Evolutionary conservation across 306 rosid species (phyloP).

Genomic region (Lablab purpureus): DNA sequence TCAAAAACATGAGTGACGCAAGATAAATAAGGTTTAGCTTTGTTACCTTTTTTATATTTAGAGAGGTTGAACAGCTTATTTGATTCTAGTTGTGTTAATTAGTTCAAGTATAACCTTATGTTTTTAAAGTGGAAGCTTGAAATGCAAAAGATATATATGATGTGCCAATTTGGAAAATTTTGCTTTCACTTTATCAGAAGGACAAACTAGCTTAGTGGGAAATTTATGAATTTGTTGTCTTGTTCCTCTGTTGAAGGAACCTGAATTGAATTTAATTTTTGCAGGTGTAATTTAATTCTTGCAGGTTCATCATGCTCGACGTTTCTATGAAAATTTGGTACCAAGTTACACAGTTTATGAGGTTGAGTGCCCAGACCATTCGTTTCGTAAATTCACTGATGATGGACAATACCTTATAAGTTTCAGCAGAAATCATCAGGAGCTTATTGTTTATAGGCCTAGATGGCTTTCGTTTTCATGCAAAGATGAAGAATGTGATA

Average conservation of each 20-base stretch:
- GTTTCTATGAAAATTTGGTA: constrained; percentile 92
- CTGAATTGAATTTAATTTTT: constrained; percentile 60
- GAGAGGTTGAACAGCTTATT: constrained; percentile 1
- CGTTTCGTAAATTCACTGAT: constrained; percentile 90
- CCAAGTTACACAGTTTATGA: constrained; percentile 85
- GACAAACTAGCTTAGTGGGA: background rate
- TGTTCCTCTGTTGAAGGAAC: constrained; percentile 57
- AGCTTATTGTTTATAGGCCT: constrained; percentile 87
- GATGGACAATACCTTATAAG: constrained; percentile 93
- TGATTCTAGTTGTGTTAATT: background rate
- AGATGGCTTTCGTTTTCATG: constrained; percentile 92
- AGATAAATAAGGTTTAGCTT: constrained; percentile 36
- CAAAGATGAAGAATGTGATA: constrained; percentile 78
- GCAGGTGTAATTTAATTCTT: constrained; percentile 69
- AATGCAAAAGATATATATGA: constrained; percentile 5
- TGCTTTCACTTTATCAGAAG: constrained; percentile 19
- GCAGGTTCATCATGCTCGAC: constrained; percentile 87
- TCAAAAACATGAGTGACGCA: constrained; percentile 8
- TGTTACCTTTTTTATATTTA: constrained; percentile 21
- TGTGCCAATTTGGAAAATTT: constrained; percentile 20
- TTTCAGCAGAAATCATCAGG: constrained; percentile 86
- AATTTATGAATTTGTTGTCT: constrained; percentile 40
- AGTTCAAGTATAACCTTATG: constrained; percentile 22
- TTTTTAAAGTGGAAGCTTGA: constrained; percentile 1
- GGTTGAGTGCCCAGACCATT: constrained; percentile 90